phyloP scores from a whole-genome alignment of 768 basidiomycete genomes.

The Cystofilobasidium ferigula region DNA sequence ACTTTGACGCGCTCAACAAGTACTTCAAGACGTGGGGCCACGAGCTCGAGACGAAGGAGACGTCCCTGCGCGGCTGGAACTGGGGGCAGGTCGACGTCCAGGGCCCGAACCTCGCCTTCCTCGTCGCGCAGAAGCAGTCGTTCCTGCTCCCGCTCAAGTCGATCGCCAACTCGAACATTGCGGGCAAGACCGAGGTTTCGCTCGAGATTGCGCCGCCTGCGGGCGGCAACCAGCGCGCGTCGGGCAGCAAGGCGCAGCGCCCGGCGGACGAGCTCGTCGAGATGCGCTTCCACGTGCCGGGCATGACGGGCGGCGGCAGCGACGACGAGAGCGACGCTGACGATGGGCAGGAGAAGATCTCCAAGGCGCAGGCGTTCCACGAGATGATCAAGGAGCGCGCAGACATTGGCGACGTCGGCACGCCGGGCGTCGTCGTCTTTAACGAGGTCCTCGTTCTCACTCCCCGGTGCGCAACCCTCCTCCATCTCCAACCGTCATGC shows the following conservation, averaged over 20 bases:
- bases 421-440: conserved; percentile 85
- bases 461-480: conserved; percentile 44
- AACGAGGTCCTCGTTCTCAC: conserved; percentile 90
- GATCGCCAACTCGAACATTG: conserved; percentile 95
- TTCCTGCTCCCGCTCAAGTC: conserved; percentile 78
- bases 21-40: conserved; percentile 78
- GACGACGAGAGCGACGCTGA: conserved; percentile 44
- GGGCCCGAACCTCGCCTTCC: conserved; percentile 82
- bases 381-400: conserved; percentile 93
- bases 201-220: conserved; percentile 61
- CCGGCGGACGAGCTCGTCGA: conserved; percentile 78
- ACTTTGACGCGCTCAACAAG: conserved; percentile 72
- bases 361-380: conserved; percentile 92
- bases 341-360: conserved; percentile 42
- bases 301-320: conserved; percentile 43
- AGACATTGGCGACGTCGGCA: conserved; percentile 79
- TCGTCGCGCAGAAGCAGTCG: conserved; percentile 71
- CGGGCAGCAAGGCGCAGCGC: conserved; percentile 41
- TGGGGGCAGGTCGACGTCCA: conserved; percentile 94
- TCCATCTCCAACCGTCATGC: neutral
- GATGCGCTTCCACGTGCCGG: conserved; percentile 92
- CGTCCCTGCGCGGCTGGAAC: conserved; percentile 91
- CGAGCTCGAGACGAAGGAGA: conserved; percentile 72
- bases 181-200: conserved; percentile 93
- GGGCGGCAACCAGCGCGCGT: conserved; percentile 10